These are phyloP conservation scores for Astrothelium macrocarpum DNA, from an alignment of 495 filamentous ascomycete genomes.

Conservation along the genomic window DNA sequence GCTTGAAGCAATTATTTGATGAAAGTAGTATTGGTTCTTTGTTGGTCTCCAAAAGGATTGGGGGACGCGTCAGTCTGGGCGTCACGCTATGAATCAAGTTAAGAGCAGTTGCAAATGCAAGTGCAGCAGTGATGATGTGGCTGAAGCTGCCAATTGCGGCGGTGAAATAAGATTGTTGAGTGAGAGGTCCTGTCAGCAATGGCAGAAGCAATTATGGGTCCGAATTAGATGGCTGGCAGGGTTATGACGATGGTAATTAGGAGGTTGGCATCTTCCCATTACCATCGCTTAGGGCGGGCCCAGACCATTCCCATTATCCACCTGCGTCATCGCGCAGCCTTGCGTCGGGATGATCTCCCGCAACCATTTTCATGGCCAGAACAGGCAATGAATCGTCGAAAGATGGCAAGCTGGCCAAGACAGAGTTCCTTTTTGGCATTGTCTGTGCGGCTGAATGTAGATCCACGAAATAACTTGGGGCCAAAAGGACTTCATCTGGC, in stretches of 20 bases:
- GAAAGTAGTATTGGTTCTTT: not conserved
- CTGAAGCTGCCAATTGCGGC: not conserved
- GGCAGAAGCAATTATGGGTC: not conserved
- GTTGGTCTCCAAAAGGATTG: not conserved
- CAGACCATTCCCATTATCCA: not conserved
- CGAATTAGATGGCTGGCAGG: not conserved
- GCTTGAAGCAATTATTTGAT: not conserved
- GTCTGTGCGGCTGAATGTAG: not conserved
- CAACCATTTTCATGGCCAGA: not conserved
- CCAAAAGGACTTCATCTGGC: no score
- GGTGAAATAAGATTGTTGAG: not conserved
- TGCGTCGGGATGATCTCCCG: not conserved
- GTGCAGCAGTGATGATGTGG: not conserved
- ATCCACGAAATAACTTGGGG: no score
- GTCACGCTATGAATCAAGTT: not conserved
- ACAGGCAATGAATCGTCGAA: not conserved
- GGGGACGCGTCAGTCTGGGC: not conserved
- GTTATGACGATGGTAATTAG: not conserved
- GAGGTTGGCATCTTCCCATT: not conserved
- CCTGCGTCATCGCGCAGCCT: slow-evolving; percentile 1
- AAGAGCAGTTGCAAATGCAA: not conserved
- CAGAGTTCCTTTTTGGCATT: not conserved
- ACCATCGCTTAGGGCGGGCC: not conserved
- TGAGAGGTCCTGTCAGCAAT: not conserved
- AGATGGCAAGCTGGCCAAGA: not conserved